These are phyloP conservation scores for Ophiobolus disseminans DNA, from an alignment of 2,329 filamentous ascomycete species.

Conservation along the genomic window DNA sequence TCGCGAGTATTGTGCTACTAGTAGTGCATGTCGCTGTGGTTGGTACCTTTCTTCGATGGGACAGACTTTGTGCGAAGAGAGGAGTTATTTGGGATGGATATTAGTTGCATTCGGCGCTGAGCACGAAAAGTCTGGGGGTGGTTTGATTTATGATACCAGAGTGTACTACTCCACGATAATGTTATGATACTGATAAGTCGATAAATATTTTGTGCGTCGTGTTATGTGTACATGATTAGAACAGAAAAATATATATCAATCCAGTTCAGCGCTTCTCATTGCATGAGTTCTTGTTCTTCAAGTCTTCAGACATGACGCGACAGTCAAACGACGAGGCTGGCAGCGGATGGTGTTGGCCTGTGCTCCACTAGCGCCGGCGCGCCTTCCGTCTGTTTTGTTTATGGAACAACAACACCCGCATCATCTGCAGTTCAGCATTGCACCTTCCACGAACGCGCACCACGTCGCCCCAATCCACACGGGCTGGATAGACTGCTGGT, in stretches of 20 bases:
- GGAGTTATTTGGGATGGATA: conserved; percentile 26
- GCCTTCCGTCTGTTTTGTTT: conserved; percentile 26
- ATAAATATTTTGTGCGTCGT: too few species aligned
- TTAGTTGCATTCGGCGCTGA: neutral
- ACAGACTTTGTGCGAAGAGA: conserved; percentile 43
- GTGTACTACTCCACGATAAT: too few species aligned
- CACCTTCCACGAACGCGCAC: conserved; percentile 36
- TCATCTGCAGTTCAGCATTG: conserved; percentile 33
- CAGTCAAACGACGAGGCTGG: neutral
- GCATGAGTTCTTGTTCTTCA: too few species aligned
- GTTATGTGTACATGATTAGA: too few species aligned
- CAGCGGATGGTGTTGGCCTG: neutral
- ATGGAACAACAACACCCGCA: conserved; percentile 27
- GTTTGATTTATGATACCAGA: conserved; percentile 17
- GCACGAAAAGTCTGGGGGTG: neutral
- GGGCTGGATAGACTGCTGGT: conserved; percentile 27
- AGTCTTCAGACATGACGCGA: too few species aligned
- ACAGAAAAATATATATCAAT: too few species aligned
- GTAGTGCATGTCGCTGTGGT: conserved; percentile 58
- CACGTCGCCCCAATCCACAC: conserved; percentile 22
- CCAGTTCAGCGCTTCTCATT: too few species aligned
- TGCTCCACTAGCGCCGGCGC: conserved; percentile 18
- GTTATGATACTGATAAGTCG: too few species aligned
- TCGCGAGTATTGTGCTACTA: conserved; percentile 53
- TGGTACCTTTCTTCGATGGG: conserved; percentile 40